These are phyloP conservation scores for Beauveria caledonica DNA, from an alignment of 2,329 filamentous ascomycete species.

Conservation along the genomic window DNA sequence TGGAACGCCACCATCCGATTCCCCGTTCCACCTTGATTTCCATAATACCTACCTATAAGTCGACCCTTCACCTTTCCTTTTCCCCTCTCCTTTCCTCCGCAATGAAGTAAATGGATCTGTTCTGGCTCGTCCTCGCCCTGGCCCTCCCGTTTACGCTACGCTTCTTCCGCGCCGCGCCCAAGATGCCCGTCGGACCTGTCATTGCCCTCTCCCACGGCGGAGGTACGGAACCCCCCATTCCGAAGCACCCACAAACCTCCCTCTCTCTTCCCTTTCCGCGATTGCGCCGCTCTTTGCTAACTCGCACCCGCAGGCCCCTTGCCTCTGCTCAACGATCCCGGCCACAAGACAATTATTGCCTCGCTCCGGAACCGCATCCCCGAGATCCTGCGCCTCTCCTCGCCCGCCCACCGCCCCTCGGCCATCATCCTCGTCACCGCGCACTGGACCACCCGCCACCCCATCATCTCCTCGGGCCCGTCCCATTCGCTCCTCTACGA, in stretches of 20 bases:
- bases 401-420: slow-evolving; percentile 34
- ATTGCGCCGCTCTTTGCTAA: not conserved
- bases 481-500: slow-evolving; percentile 46
- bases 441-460: slow-evolving; percentile 44
- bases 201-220: slow-evolving; percentile 43
- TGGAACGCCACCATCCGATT: not conserved
- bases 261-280: not conserved
- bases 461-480: slow-evolving; percentile 41
- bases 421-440: slow-evolving; percentile 51
- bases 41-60: not conserved
- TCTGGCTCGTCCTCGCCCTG: slow-evolving; percentile 2
- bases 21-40: not conserved
- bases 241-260: not conserved
- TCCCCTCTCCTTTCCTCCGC: not conserved
- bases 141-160: not conserved
- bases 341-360: slow-evolving; percentile 39
- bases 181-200: slow-evolving; percentile 36
- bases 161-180: not conserved
- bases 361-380: slow-evolving; percentile 47
- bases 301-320: slow-evolving; percentile 36
- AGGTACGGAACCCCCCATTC: slow-evolving; percentile 22
- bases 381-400: slow-evolving; percentile 45
- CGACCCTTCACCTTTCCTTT: not conserved
- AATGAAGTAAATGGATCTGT: slow-evolving; percentile 2
- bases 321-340: slow-evolving; percentile 48